Evolutionary conservation across 768 basidiomycete species (phyloP), one percentile per base, ranked within the genome.

Genomic region (Mycena indigotica): DNA sequence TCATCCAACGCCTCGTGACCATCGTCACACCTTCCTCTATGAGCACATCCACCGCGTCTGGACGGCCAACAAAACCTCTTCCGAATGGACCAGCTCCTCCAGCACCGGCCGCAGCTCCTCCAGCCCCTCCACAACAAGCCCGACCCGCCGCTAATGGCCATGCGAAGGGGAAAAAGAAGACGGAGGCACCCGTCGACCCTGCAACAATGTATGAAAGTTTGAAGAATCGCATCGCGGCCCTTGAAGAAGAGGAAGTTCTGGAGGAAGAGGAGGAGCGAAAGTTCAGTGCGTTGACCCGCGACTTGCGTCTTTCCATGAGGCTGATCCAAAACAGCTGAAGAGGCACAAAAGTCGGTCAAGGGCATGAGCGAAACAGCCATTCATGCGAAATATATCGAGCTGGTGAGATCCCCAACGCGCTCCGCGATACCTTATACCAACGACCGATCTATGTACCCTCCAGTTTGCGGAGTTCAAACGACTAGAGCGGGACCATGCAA

Each of bases 401-500:
- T 95, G 77, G 93, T 93, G 75, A 71, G 32, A 53, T 60, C 60
- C 54, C 61, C 67, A 57, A 65, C 59, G 56, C 56, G 57, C 28
- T 61, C 19, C 32, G 16, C 32, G n/a, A 24, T 32, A 23, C 30
- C 40, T 35, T 51, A 54, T 50, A 26, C 51, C 45, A 12, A 44
- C 21, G 17, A 35, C 10, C 49, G n/a, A n/a, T n/a, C n/a, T n/a
- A n/a, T n/a, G n/a, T n/a, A 52, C 68, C 63, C 48, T 66, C 23
- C 66, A 95, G 92, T 95, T 93, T 72, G 90, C 91, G 66, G 92
- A 94, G 72, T 76, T 92, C 70, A 93, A 93, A 70, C 82, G 90
- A 51, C 72, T 91, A 67, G 93, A 95, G 73, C 83, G 93, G 62
- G 92, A 93, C 68, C 89, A 93, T 66, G 87, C 91, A 38, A 94